phyloP scores from a whole-genome alignment of 129 eudicot genomes.

The Arctium lappa region DNA sequence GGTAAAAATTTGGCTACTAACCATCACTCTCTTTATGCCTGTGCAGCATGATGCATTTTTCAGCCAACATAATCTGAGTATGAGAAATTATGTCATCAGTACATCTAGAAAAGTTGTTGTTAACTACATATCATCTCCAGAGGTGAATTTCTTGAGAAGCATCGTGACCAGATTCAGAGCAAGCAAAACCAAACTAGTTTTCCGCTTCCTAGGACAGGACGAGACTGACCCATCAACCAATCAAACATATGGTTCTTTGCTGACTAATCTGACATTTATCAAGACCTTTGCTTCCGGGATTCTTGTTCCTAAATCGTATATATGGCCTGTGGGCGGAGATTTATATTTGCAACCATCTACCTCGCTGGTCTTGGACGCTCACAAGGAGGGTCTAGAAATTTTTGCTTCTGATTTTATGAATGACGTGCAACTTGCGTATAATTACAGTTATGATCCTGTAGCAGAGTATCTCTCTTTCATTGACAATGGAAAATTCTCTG shows the following conservation, averaged over 20 bases:
- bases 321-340: constrained; percentile 59
- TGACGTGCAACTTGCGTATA: constrained; percentile 61
- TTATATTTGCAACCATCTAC: constrained; percentile 59
- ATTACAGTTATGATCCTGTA: constrained; percentile 82
- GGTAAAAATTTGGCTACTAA: neutral
- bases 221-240: constrained; percentile 74
- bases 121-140: constrained; percentile 88
- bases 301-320: constrained; percentile 83
- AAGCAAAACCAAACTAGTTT: constrained; percentile 57
- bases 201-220: constrained; percentile 65
- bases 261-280: constrained; percentile 62
- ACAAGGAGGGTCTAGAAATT: constrained; percentile 61
- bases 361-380: constrained; percentile 79
- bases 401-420: constrained; percentile 74
- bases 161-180: constrained; percentile 45
- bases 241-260: constrained; percentile 76
- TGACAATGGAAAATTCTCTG: constrained; percentile 77
- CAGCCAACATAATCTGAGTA: constrained; percentile 76
- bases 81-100: constrained; percentile 65
- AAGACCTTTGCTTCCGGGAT: constrained; percentile 90
- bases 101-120: constrained; percentile 43
- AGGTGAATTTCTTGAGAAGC: constrained; percentile 70
- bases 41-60: constrained; percentile 84
- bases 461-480: constrained; percentile 61
- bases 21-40: constrained; percentile 14